Conservation (phyloP, 495 filamentous ascomycete genomes). For the Hyaloscypha bicolor region DNA sequence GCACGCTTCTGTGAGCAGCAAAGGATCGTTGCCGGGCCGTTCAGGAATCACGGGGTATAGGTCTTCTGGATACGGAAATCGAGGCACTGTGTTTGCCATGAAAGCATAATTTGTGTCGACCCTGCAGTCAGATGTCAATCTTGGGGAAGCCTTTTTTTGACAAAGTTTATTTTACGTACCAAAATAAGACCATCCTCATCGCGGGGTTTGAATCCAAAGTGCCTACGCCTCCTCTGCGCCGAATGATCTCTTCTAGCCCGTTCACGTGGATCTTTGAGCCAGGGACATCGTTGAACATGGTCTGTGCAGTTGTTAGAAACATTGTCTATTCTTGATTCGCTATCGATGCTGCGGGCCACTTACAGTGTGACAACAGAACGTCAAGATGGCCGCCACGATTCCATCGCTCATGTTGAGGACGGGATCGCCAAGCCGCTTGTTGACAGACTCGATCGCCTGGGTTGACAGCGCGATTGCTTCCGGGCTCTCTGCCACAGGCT, state of each 20-base stretch:
- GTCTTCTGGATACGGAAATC: constrained; percentile 19
- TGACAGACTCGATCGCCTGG: constrained; percentile 18
- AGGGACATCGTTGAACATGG: constrained; percentile 20
- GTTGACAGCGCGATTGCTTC: constrained; percentile 19
- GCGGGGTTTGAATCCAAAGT: constrained; percentile 3
- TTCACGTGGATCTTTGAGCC: constrained; percentile 13
- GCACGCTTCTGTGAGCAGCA: constrained; percentile 1
- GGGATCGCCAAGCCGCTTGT: constrained; percentile 15
- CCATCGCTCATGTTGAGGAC: constrained; percentile 11
- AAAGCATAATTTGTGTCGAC: constrained; percentile 13
- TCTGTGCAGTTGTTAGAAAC: constrained; percentile 7
- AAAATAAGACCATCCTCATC: constrained; percentile 19
- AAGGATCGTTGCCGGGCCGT: too few relatives aligned
- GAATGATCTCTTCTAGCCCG: constrained; percentile 19
- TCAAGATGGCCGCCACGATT: constrained; percentile 11
- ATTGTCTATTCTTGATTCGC: not conserved
- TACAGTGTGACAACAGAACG: constrained; percentile 20
- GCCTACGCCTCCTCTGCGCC: constrained; percentile 9
- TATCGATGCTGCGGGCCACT: not conserved
- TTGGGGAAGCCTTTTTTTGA: not conserved
- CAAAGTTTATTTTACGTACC: constrained; percentile 2
- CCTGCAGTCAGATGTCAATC: not conserved
- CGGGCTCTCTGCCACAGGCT: not conserved
- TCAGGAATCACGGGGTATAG: not conserved
- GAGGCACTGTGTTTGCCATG: not conserved